Evolutionary conservation across 1,284 basidiomycete species (phyloP).

Genomic region (Microbotryum intermedium): DNA sequence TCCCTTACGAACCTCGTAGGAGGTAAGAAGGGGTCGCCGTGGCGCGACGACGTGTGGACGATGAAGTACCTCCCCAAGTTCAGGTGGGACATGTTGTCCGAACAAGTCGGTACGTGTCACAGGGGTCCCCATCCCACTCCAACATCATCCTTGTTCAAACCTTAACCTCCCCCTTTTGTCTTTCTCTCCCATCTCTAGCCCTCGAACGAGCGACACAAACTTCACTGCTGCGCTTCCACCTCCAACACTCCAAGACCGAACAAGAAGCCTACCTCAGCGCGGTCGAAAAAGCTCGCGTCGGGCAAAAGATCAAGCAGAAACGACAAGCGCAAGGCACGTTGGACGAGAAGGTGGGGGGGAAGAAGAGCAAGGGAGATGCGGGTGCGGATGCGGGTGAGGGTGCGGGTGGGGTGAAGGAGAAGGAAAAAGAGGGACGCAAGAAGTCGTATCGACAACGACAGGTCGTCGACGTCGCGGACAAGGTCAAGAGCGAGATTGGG

Average conservation of each 20-base stretch:
- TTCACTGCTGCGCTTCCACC: slow-evolving; percentile 78
- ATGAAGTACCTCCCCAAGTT: slow-evolving; percentile 98
- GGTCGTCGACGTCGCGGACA: slow-evolving; percentile 12
- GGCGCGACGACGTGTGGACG: slow-evolving; percentile 97
- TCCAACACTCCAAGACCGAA: slow-evolving; percentile 77
- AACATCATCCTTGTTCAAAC: not conserved
- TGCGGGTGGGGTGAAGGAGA: slow-evolving; percentile 11
- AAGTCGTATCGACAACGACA: slow-evolving; percentile 23
- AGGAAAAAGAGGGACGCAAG: slow-evolving; percentile 15
- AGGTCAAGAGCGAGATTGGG: slow-evolving; percentile 3
- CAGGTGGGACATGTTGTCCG: slow-evolving; percentile 98
- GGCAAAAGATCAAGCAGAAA: slow-evolving; percentile 74
- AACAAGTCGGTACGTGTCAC: slow-evolving; percentile 78
- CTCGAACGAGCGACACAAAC: slow-evolving; percentile 85
- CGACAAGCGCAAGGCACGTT: slow-evolving; percentile 42
- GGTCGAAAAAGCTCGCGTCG: slow-evolving; percentile 85
- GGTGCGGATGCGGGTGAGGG: not conserved
- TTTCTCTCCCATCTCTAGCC: slow-evolving; percentile 47
- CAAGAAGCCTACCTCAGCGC: slow-evolving; percentile 90
- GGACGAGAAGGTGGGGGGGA: not conserved
- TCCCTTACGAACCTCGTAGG: slow-evolving; percentile 35
- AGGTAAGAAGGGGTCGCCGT: slow-evolving; percentile 80
- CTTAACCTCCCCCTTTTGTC: not conserved
- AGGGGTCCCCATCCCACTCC: not conserved
- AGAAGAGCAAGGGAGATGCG: not conserved